phyloP scores from a whole-genome alignment of 805 yeast genomes.

The Ogataea ramenticola region DNA sequence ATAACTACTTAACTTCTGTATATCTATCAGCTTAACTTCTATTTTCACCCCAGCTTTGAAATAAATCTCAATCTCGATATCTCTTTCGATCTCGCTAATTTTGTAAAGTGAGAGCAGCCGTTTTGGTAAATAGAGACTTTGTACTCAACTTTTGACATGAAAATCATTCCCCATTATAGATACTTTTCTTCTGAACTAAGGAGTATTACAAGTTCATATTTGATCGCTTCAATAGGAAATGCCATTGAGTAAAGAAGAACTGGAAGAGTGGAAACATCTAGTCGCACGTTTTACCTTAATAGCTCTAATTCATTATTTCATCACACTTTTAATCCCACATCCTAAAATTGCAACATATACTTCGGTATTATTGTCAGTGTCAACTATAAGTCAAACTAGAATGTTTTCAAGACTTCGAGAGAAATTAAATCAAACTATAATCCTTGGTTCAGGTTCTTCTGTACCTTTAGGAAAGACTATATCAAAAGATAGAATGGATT shows the following conservation, averaged over 20 bases:
- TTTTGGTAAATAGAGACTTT: too few species aligned
- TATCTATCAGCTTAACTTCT: too few species aligned
- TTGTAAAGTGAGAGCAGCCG: too few species aligned
- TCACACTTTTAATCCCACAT: not conserved
- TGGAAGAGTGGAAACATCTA: not conserved
- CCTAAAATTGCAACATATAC: not conserved
- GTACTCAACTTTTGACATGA: too few species aligned
- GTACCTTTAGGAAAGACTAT: slow-evolving; percentile 13
- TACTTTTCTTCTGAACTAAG: too few species aligned
- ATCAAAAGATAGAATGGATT: slow-evolving; percentile 17
- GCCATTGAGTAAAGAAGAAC: not conserved
- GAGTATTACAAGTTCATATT: too few species aligned
- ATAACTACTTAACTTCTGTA: too few species aligned
- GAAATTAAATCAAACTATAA: not conserved
- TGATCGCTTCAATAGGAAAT: too few species aligned
- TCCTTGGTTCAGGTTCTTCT: not conserved
- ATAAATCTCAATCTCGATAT: too few species aligned
- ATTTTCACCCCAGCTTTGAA: too few species aligned
- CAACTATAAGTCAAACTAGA: slow-evolving; percentile 11
- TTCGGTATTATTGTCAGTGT: not conserved
- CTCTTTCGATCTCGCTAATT: too few species aligned
- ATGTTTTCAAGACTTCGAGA: slow-evolving; percentile 3
- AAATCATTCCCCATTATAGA: too few species aligned
- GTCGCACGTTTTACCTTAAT: not conserved
- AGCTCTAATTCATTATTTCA: not conserved